Evolutionary conservation across 148 eudicot species (phyloP), one percentile per base, ranked within the genome.

Genomic region (Talinum fruticosum): DNA sequence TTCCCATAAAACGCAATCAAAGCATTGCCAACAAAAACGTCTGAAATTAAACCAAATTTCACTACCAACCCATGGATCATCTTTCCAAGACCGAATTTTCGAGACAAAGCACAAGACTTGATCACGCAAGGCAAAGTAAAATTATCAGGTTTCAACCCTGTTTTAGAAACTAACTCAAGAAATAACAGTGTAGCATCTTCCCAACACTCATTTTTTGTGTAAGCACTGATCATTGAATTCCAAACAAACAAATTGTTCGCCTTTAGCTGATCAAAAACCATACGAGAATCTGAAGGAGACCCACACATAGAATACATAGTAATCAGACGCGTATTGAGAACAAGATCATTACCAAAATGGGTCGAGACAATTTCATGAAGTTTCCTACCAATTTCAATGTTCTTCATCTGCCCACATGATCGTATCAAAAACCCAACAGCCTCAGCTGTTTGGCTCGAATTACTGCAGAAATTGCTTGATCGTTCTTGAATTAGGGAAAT

Each of bases 81-180:
- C 75, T 64, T 57, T 44, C 91, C 91, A 59, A 80, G 47, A 32
- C 81, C 84, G 67, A 83, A 37, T 70, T 85, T 83, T 75, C 49
- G n/a, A 71, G 80, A 36, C 85, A 84, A 87, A 35, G 72, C 90
- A 80, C 90, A 84, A 3, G 89, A 80, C 79, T 89, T 89, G 38
- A 91, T 76, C 35, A 89, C 90, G 77, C 90, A 88, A 59, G 96
- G 91, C 54, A 89, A 75, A 53, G 93, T 89, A 72, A 89, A 91
- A 70, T 85, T 89, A 81, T 91, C 93, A 38, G 90, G 90, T 6
- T 72, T 71, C 79, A 79, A 64, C 14, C 75, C 83, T 23, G 83
- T 72, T 4, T 24, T 69, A 1, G 78, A 34, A 26, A 90, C 68
- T 26, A 91, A 49, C 74, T 86, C 83, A 71, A 74, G 23, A 44